Conservation (phyloP, 495 filamentous ascomycete species). For the Penicillium turbatum region DNA sequence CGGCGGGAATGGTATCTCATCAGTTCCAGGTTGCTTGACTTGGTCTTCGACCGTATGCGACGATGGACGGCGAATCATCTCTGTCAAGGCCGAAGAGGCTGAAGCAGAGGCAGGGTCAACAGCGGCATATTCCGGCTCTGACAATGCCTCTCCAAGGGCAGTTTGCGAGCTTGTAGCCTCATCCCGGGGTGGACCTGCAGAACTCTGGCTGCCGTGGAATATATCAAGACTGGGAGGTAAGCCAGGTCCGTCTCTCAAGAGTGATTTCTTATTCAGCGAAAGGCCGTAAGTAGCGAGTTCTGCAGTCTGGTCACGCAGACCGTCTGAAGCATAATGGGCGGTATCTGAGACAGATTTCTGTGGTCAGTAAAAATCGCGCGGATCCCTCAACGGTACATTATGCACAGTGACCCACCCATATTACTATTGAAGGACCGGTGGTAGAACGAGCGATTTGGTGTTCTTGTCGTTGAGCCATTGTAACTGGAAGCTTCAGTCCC, state of each 20-base stretch:
- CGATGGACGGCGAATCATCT: conserved; percentile 57
- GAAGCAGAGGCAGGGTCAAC: conserved; percentile 13
- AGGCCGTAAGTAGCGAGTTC: conserved; percentile 86
- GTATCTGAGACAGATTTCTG: conserved; percentile 51
- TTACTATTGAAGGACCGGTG: conserved; percentile 66
- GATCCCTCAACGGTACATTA: not conserved
- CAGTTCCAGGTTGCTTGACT: conserved; percentile 16
- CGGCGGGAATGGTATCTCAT: conserved; percentile 17
- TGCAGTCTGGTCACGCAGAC: conserved; percentile 84
- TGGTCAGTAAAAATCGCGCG: conserved; percentile 28
- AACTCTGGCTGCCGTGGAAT: conserved; percentile 21
- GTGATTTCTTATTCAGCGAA: conserved; percentile 42
- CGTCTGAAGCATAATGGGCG: conserved; percentile 65
- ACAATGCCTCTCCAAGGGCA: conserved; percentile 6
- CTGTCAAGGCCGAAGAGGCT: conserved; percentile 55
- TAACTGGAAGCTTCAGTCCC: conserved; percentile 37
- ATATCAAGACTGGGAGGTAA: conserved; percentile 37
- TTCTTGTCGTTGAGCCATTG: conserved; percentile 50
- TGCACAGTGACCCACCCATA: conserved; percentile 47
- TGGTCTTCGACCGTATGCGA: conserved; percentile 28
- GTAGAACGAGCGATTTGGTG: conserved; percentile 73
- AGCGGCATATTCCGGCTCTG: conserved; percentile 10
- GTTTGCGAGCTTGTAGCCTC: conserved; percentile 14
- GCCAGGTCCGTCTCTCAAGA: conserved; percentile 31
- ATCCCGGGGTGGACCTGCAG: conserved; percentile 13